A percentile compares a stretch with the other conserved stretches of the same genome.
These are phyloP conservation scores for Panicum miliaceum DNA, from an alignment of 176 grass and related monocot species.

Conservation along the genomic window DNA sequence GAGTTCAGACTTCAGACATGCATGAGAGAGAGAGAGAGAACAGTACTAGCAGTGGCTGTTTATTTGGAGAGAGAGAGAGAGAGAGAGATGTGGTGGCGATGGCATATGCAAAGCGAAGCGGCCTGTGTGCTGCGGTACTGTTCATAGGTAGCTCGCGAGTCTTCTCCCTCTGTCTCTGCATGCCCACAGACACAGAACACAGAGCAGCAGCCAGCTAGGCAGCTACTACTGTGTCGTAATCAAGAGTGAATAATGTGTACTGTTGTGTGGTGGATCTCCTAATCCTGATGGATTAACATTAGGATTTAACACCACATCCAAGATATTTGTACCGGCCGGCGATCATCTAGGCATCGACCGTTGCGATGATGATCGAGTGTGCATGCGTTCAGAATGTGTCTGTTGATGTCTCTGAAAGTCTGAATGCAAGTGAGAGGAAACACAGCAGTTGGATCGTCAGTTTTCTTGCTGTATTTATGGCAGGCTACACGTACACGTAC, in stretches of 20 bases:
- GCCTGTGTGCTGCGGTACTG: slow-evolving; percentile 5
- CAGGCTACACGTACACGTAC: not conserved
- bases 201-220: not conserved
- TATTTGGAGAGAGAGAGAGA: slow-evolving; percentile 6
- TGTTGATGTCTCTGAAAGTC: not conserved
- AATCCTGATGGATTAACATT: not conserved
- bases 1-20: not conserved
- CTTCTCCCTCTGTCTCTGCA: not conserved
- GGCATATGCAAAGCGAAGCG: not conserved
- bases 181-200: not conserved
- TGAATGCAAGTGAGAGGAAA: not conserved
- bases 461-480: not conserved
- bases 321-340: not conserved
- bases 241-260: slow-evolving; percentile 39
- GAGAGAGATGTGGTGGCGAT: not conserved
- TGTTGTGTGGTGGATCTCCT: slow-evolving; percentile 49
- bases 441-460: not conserved
- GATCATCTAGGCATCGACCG: not conserved
- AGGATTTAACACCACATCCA: slow-evolving; percentile 32
- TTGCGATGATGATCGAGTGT: not conserved
- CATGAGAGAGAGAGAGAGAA: not conserved
- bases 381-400: not conserved
- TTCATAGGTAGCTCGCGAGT: not conserved
- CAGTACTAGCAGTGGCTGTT: not conserved
- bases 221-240: not conserved